These are phyloP conservation scores for Apophysomyces sp. DNA, from an alignment of 371 early-diverging fungal genomes.

Conservation along the genomic window DNA sequence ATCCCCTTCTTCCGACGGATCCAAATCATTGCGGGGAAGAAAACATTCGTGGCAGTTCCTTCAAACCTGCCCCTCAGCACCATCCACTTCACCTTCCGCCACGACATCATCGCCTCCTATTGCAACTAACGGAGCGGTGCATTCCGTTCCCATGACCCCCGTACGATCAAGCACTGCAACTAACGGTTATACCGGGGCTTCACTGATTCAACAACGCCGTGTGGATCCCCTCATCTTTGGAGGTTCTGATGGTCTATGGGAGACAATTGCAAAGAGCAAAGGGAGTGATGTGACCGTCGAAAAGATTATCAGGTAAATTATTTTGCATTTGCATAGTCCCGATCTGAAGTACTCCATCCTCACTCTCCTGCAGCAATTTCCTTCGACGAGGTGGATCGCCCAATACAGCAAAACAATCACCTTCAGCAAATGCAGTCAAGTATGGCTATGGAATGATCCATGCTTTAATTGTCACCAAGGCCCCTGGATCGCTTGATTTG, in stretches of 20 bases:
- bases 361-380: slow-evolving; percentile 27
- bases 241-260: slow-evolving; percentile 49
- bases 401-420: slow-evolving; percentile 47
- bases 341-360: background rate
- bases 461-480: slow-evolving; percentile 34
- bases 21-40: slow-evolving; percentile 4
- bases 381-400: slow-evolving; percentile 50
- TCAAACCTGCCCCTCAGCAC: slow-evolving; percentile 5
- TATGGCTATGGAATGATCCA: slow-evolving; percentile 52
- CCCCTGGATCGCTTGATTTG: slow-evolving; percentile 24
- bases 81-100: slow-evolving; percentile 9
- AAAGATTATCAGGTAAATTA: slow-evolving; percentile 42
- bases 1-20: background rate
- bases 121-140: slow-evolving; percentile 1
- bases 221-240: slow-evolving; percentile 46
- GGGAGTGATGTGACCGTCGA: slow-evolving; percentile 36
- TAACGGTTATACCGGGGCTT: slow-evolving; percentile 15
- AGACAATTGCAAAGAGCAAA: slow-evolving; percentile 35
- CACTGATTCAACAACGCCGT: slow-evolving; percentile 37
- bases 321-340: background rate
- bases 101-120: slow-evolving; percentile 7
- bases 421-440: slow-evolving; percentile 23
- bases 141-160: slow-evolving; percentile 22
- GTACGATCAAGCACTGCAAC: slow-evolving; percentile 16
- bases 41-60: slow-evolving; percentile 3